Conservation (phyloP, 2,329 filamentous ascomycete species). For the Claviceps fusiformis region DNA sequence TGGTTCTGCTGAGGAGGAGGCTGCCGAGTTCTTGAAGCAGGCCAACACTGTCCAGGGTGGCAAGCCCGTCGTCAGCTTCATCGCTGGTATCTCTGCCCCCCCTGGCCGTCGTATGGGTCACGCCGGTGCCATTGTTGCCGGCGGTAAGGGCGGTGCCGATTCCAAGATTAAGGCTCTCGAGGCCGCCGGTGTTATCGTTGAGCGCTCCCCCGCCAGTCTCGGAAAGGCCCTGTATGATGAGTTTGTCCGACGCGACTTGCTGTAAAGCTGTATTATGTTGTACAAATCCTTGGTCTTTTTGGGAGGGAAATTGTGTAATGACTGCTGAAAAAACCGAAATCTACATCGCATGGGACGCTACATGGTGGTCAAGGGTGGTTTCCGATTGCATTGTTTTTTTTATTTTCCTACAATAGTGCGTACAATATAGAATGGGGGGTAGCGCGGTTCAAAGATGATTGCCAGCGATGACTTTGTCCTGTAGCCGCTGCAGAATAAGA, state of each 20-base stretch:
- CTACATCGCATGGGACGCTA: constrained; percentile 12
- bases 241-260: constrained; percentile 90
- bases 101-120: constrained; percentile 97
- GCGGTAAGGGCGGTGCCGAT: constrained; percentile 94
- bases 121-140: constrained; percentile 93
- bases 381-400: constrained; percentile 10
- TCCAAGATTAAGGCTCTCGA: constrained; percentile 95
- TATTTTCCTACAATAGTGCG: constrained; percentile 15
- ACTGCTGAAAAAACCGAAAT: constrained; percentile 5
- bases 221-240: constrained; percentile 90
- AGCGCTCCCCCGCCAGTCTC: constrained; percentile 81
- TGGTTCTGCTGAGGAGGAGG: constrained; percentile 93
- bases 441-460: constrained; percentile 1
- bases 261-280: constrained; percentile 45
- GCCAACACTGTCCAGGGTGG: constrained; percentile 73
- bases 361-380: constrained; percentile 7
- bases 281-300: constrained; percentile 1
- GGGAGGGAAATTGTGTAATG: not conserved
- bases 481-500: not conserved
- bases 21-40: constrained; percentile 85
- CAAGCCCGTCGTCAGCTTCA: constrained; percentile 97
- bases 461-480: constrained; percentile 1
- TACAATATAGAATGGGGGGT: constrained; percentile 20
- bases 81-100: constrained; percentile 93
- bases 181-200: constrained; percentile 79